Base-by-base conservation (phyloP, 225 moss, liverwort and hornwort genomes). In the Thuidium tamariscinum region DNA sequence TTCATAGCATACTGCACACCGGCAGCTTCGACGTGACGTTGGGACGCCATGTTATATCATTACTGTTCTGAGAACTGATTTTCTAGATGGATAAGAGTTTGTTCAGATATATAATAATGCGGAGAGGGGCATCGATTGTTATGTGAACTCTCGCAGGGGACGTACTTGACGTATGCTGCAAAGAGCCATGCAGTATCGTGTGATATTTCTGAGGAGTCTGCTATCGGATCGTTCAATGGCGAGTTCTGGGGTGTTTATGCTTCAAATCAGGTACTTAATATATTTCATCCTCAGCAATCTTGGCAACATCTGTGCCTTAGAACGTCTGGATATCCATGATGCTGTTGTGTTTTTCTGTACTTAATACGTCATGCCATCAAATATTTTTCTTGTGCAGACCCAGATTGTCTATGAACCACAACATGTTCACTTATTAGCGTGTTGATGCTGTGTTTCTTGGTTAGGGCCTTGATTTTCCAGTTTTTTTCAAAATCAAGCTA, bases 161-260 rank as follows among this genome's bases (percentile, higher is more conserved):
- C 98, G 19, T 99, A 99, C 86, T 80, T 99, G 84, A 99, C 98
- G 17, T 91, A 87, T 83, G 94, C 94, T 83, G 98, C 98, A 42
- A 97, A 95, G 90, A 93, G 90, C 81, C 97, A 99, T 86, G 97
- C 98, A 42, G 87, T 89, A 74, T 81, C 87, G 12, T 99, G 97
- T 87, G 88, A 90, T 64, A 90, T 97, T 61, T 88, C 95, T 68
- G 93, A 96, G 83, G 97, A 91, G 57, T 83, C 92, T 62, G 94
- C 97, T 7, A 93, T 97, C 80, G 98, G 98, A 75, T 88, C 72
- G 49, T 99, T 97, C 90, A 97, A 96, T 86, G 98, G 98, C 60
- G 89, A 92, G 72, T 99, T 99, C 54, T 99, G 97, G 97, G 95
- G 95, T 16, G 1, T 94, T 27, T 92, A 76, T 86, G 90, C 94